Evolutionary conservation across 2,329 filamentous ascomycete genomes (phyloP), one percentile per base, ranked within the genome.

Genomic region (Apiospora aurea): DNA sequence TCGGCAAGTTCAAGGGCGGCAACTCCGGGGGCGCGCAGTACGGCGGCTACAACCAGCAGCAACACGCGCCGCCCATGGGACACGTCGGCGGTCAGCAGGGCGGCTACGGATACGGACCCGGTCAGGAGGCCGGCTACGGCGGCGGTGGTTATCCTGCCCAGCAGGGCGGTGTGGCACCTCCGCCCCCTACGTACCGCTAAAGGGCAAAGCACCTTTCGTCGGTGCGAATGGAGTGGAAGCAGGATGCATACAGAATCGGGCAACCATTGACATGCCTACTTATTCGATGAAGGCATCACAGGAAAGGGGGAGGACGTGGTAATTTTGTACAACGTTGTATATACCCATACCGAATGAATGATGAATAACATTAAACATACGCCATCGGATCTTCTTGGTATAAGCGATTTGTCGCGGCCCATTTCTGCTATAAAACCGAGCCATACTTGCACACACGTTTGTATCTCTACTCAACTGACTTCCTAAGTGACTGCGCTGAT

Each of bases 21-120:
- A 38, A 64, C 21, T 8, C 8, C 13, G 57, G 57, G 13, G 57
- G 57, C 0, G 57, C 57, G 2, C 57, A 64, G 18, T 64, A 64
- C 21, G 57, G 67, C 67, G 66, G 41, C 14, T 47, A 47, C 66
- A 44, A 68, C 41, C 67, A 44, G 21, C 67, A 38, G 2, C 67
- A 69, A 18, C 8, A 49, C 6, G 26, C 44, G 21, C 67, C 67
- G 67, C 67, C 67, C 26, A 69, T 69, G 67, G 67, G 67, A 11
- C 44, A 69, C 2, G 44, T 24, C 26, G 67, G 67, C 11, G 43
- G 46, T 8, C 67, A 68, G 1, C 67, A 68, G 5, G 44, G 44
- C 26, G 67, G 67, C 13, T 69, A 69, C 26, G 67, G 44, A 21
- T 38, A 69, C 11, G 67, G 44, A 10, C 67, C 67, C 44, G 44